Evolutionary conservation across 305 asterid species (phyloP).

Genomic region (Solanum aculeatissimum): DNA sequence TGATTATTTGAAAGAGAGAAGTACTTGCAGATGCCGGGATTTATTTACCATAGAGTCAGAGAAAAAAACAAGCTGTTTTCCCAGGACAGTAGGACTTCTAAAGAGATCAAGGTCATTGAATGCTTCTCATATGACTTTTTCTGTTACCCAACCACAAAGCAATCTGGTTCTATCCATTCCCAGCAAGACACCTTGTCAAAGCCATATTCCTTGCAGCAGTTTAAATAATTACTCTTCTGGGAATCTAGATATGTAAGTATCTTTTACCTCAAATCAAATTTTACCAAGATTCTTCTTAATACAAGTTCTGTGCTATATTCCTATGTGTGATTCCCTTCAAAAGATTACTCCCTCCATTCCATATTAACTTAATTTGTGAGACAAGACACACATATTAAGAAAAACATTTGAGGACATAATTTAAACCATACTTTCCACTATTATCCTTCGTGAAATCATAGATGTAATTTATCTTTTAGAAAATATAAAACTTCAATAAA

Average conservation of each 20-base stretch:
- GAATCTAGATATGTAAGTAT: constrained; percentile 13
- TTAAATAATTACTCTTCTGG: constrained; percentile 8
- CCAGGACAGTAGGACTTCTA: constrained; percentile 12
- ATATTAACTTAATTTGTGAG: no score
- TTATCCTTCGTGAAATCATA: no score
- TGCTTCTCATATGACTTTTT: constrained; percentile 1
- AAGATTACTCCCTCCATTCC: no score
- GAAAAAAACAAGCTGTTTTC: constrained; percentile 24
- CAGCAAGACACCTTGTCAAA: constrained; percentile 11
- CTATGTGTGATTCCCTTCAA: neutral
- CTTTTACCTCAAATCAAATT: neutral
- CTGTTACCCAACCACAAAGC: constrained; percentile 1
- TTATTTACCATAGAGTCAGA: constrained; percentile 16
- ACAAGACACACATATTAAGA: no score
- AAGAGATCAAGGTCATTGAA: constrained; percentile 2
- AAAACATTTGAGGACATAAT: no score
- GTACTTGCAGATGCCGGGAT: constrained; percentile 8
- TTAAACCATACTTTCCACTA: no score
- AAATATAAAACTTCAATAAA: no score
- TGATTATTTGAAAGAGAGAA: constrained; percentile 13
- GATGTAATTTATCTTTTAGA: no score
- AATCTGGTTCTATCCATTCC: constrained; percentile 12
- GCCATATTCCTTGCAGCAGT: constrained; percentile 11
- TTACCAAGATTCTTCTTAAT: neutral
- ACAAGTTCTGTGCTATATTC: neutral